Percentiles rank a stretch among this genome's conserved stretches.
Conservation (phyloP, 108 stramenopile species). For the Pinguiococcus pyrenoidosus region DNA sequence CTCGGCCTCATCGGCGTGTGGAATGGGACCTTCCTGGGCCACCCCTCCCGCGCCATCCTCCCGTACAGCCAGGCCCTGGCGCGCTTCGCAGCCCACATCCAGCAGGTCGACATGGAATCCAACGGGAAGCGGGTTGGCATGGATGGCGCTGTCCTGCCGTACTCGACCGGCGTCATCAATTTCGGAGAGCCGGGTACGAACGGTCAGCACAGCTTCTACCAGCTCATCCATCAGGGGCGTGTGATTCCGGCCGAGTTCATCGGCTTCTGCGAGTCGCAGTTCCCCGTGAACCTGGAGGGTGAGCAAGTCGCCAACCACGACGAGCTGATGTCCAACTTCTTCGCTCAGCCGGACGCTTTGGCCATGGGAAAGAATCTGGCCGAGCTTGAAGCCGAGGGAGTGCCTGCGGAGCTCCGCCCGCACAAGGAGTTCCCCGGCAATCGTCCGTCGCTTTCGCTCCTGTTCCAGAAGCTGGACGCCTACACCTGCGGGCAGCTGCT, state of each 20-base stretch:
- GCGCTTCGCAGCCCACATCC: slow-evolving; percentile 92
- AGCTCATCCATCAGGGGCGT: slow-evolving; percentile 96
- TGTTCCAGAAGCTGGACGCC: slow-evolving; percentile 83
- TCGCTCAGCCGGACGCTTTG: slow-evolving; percentile 96
- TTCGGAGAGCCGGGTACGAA: slow-evolving; percentile 98
- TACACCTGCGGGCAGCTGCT: slow-evolving; percentile 83
- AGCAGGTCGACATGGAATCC: slow-evolving; percentile 98
- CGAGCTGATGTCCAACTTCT: slow-evolving; percentile 98
- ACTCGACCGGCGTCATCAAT: slow-evolving; percentile 79
- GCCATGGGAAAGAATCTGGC: slow-evolving; percentile 71
- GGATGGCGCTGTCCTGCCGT: slow-evolving; percentile 55
- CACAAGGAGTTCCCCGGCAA: slow-evolving; percentile 92
- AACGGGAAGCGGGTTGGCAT: slow-evolving; percentile 90
- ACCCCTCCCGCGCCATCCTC: slow-evolving; percentile 65
- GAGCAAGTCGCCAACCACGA: slow-evolving; percentile 90
- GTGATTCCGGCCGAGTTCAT: slow-evolving; percentile 86
- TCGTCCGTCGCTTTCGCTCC: slow-evolving; percentile 81
- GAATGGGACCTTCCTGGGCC: slow-evolving; percentile 93
- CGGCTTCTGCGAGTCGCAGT: slow-evolving; percentile 32
- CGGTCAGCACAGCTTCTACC: slow-evolving; percentile 98
- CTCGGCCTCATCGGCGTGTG: slow-evolving; percentile 94
- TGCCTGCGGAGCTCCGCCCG: slow-evolving; percentile 65
- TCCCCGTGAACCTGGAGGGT: slow-evolving; percentile 41
- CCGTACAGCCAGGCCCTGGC: slow-evolving; percentile 92
- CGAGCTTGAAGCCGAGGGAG: slow-evolving; percentile 74